These are phyloP conservation scores for Chlamydomonas reinhardtii DNA, from an alignment of 163 green algal species.

Conservation along the genomic window DNA sequence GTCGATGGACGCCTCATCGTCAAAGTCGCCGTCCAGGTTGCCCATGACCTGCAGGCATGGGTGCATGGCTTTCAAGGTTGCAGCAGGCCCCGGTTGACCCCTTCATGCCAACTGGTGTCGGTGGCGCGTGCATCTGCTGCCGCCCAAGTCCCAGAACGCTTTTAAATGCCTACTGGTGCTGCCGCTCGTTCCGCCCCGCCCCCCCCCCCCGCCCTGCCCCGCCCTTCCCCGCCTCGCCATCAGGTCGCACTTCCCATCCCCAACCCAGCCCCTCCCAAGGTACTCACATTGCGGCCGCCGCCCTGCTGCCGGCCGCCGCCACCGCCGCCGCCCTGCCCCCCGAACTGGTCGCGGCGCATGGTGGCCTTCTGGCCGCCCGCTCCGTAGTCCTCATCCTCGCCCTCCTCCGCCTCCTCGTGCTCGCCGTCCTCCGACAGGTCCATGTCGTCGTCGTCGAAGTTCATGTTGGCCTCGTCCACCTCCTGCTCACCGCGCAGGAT, in stretches of 20 bases:
- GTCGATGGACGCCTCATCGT: slow-evolving; percentile 74
- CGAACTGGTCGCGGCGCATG: slow-evolving; percentile 26
- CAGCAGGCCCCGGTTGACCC: too few relatives aligned
- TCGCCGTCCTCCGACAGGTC: background rate
- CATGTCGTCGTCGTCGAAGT: slow-evolving; percentile 50
- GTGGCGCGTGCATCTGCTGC: too few relatives aligned
- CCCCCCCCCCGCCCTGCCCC: too few relatives aligned
- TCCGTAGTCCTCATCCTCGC: slow-evolving; percentile 3
- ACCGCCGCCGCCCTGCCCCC: background rate
- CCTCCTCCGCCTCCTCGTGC: slow-evolving; percentile 15
- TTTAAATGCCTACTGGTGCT: too few relatives aligned
- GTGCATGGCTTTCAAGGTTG: too few relatives aligned
- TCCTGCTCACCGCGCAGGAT: slow-evolving; percentile 80
- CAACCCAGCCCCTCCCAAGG: too few relatives aligned
- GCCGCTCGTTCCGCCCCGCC: too few relatives aligned
- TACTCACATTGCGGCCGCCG: background rate
- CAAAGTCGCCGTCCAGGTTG: slow-evolving; percentile 56
- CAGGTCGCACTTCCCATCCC: too few relatives aligned
- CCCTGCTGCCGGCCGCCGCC: slow-evolving; percentile 3
- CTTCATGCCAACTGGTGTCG: too few relatives aligned
- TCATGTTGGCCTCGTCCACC: slow-evolving; percentile 66
- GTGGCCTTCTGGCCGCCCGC: background rate
- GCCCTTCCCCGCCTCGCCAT: too few relatives aligned
- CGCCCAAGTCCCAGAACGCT: too few relatives aligned
- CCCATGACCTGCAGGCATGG: slow-evolving; percentile 50